Evolutionary conservation across 2,329 filamentous ascomycete species (phyloP).

Genomic region (Ophiocordyceps polyrhachis-furcata): DNA sequence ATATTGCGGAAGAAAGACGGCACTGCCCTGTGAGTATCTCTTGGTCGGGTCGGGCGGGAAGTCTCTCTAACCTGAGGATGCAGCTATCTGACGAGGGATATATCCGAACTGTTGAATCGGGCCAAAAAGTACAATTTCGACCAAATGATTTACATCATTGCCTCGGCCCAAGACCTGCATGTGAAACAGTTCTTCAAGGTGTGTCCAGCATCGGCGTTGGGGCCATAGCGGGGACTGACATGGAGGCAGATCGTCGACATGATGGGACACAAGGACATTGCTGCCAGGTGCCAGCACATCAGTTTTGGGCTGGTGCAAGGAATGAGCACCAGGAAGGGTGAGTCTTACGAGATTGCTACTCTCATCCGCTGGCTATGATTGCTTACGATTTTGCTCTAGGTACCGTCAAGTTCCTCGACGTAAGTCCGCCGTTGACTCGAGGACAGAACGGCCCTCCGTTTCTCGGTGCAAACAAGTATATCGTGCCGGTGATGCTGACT

Average conservation of each 20-base stretch:
- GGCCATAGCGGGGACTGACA: not conserved
- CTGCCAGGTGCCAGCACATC: conserved; percentile 51
- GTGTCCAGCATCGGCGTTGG: not conserved
- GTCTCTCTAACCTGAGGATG: not conserved
- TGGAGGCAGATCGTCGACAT: conserved; percentile 45
- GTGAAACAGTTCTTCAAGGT: conserved; percentile 52
- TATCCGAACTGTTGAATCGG: conserved; percentile 53
- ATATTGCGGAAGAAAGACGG: conserved; percentile 55
- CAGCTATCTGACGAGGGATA: conserved; percentile 51
- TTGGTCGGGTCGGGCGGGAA: not conserved
- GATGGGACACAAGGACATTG: conserved; percentile 49
- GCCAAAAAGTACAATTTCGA: conserved; percentile 47
- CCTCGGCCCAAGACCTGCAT: conserved; percentile 53
- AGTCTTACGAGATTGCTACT: conserved; percentile 9
- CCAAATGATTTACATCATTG: conserved; percentile 65
- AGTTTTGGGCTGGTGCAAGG: conserved; percentile 57
- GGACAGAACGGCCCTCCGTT: not conserved
- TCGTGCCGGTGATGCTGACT: conserved; percentile 1
- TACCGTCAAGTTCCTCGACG: conserved; percentile 4
- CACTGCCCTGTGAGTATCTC: conserved; percentile 38
- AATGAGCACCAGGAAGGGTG: conserved; percentile 54
- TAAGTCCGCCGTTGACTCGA: not conserved
- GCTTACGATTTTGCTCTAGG: not conserved
- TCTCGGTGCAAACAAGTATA: not conserved
- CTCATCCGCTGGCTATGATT: conserved; percentile 29